A percentile compares a stretch with the other conserved stretches of the same genome.
Conservation (phyloP, 2,329 filamentous ascomycete species). For the Sporothrix phasma region DNA sequence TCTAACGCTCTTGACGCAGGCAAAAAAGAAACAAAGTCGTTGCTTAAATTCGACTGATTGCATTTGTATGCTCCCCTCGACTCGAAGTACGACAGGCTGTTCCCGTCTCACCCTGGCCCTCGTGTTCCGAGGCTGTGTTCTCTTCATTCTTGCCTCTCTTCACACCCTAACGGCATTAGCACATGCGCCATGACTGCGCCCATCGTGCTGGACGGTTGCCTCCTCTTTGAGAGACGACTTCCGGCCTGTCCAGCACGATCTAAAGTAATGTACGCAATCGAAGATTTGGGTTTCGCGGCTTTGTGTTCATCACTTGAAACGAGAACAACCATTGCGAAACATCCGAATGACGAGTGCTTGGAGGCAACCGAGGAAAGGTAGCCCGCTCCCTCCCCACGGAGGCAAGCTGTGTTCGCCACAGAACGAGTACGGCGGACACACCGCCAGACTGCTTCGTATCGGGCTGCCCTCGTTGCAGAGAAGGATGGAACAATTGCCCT, state of each 20-base stretch:
- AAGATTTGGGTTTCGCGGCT: too few relatives aligned
- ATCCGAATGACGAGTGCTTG: background rate
- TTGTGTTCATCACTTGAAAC: background rate
- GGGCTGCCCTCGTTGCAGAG: background rate
- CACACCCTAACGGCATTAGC: background rate
- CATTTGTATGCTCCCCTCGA: background rate
- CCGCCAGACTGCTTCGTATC: too few relatives aligned
- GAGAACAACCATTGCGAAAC: background rate
- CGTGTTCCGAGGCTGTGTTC: background rate
- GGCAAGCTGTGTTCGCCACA: background rate
- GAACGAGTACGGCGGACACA: background rate
- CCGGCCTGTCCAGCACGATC: too few relatives aligned
- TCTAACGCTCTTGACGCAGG: background rate
- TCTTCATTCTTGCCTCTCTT: background rate
- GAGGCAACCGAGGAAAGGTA: background rate
- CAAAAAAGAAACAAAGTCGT: background rate
- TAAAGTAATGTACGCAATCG: too few relatives aligned
- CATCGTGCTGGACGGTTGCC: background rate
- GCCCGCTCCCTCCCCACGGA: background rate
- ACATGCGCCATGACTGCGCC: background rate
- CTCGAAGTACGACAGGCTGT: background rate
- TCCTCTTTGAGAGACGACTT: background rate
- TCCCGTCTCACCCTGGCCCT: background rate
- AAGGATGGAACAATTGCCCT: background rate
- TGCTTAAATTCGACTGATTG: background rate